Evolutionary conservation across 352 stramenopile genomes (phyloP).

Genomic region (Phytophthora sansomeana): DNA sequence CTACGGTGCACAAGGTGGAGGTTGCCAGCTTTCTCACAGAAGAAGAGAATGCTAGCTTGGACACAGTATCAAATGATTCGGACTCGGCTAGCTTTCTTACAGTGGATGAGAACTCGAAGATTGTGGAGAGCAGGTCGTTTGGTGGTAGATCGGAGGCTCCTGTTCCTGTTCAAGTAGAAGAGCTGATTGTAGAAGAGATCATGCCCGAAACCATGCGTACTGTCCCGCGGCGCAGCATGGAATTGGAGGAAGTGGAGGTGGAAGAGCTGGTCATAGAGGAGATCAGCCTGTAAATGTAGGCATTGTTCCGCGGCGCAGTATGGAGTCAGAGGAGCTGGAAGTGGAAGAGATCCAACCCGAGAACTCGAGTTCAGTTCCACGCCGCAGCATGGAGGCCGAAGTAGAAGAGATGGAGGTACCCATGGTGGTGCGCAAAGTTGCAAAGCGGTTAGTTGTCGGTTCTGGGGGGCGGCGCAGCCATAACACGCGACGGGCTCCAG

Average conservation of each 20-base stretch:
- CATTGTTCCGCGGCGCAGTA: constrained; percentile 26
- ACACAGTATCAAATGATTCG: constrained; percentile 42
- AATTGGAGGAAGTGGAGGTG: constrained; percentile 28
- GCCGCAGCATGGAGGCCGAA: constrained; percentile 24
- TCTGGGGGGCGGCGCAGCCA: constrained; percentile 46
- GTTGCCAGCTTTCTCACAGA: constrained; percentile 60
- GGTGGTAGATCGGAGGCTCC: constrained; percentile 17
- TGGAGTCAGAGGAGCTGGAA: constrained; percentile 21
- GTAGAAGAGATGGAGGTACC: constrained; percentile 44
- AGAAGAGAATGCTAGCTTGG: constrained; percentile 47
- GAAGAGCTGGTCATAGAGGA: constrained; percentile 43
- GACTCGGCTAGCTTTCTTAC: constrained; percentile 51
- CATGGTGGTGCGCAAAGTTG: constrained; percentile 57
- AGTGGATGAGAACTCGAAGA: constrained; percentile 55
- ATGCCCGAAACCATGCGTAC: constrained; percentile 42
- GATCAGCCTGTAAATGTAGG: constrained; percentile 34
- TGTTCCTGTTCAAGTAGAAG: constrained; percentile 47
- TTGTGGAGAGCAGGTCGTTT: constrained; percentile 46
- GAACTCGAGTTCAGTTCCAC: constrained; percentile 2
- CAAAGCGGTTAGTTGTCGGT: constrained; percentile 51
- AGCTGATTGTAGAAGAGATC: constrained; percentile 64
- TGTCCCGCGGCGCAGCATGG: constrained; percentile 34
- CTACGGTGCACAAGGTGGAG: constrained; percentile 50
- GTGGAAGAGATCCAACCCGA: constrained; percentile 30
- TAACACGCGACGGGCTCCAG: constrained; percentile 29